Evolutionary conservation across 768 basidiomycete species (phyloP), one percentile per base, ranked within the genome.

Genomic region (Cystobasidium onofrii): DNA sequence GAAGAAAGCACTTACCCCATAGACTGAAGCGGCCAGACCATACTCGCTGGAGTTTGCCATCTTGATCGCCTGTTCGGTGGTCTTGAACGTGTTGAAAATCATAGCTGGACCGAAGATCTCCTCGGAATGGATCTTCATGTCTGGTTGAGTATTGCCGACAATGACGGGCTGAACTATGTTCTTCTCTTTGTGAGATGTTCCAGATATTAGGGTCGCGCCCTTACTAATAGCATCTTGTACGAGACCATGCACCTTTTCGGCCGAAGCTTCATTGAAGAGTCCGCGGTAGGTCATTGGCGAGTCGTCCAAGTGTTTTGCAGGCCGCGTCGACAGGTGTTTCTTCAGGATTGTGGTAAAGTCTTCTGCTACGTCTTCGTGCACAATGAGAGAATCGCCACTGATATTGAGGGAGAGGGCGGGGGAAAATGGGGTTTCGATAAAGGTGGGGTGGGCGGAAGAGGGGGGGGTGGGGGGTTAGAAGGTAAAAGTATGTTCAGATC

Each of bases 131-230:
- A 71, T 55, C 54, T 43, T 33, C 54, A 39, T 31, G 13, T 71
- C 54, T 10, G 2, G 25, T 4, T 23, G 20, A 52, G 34, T n/a
- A 17, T 55, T 52, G 12, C 41, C 55, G 20, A 71, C 2, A n/a
- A 71, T n/a, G 55, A 71, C 54, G 15, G 69, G 69, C 39, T 71
- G 69, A 2, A 71, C 25, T 2, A 71, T 25, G 29, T 71, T 71
- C 50, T 43, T 60, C 13, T 99, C 95, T 4, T 81, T 79, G 34
- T 93, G 93, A 52, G 97, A 87, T 81, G 93, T 93, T 76, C 90
- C 92, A 70, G 97, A 90, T 78, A 98, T 91, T 77, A 98, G 92
- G 84, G 97, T 97, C 81, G 41, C 54, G 36, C 70, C 74, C 7
- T 72, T 36, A 29, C 20, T 43, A 15, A 60, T 1, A 23, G 69